Conservation (phyloP, 2,329 filamentous ascomycete species). For the Pestalotiopsis sp. region DNA sequence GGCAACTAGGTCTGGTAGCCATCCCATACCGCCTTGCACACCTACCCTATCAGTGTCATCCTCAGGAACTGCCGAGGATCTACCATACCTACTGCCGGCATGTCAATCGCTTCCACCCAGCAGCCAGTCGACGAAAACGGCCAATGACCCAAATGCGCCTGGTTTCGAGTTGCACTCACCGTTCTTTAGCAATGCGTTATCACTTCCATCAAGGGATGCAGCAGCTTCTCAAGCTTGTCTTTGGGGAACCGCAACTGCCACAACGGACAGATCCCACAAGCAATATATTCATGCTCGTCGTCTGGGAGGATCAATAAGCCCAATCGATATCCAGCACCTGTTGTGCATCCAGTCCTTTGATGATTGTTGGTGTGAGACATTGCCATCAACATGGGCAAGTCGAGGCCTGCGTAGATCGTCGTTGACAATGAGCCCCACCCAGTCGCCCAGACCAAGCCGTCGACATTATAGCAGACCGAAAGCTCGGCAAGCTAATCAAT, state of each 20-base stretch:
- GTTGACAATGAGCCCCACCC: neutral
- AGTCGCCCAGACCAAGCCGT: neutral
- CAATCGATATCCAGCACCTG: neutral
- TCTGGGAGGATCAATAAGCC: neutral
- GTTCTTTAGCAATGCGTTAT: neutral
- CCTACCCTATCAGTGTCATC: neutral
- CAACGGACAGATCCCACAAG: neutral
- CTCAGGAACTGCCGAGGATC: neutral
- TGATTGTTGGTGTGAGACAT: neutral
- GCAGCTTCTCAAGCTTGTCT: neutral
- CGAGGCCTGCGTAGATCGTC: neutral
- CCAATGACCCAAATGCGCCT: neutral
- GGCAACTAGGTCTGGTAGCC: slow-evolving; percentile 15
- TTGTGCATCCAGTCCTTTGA: neutral
- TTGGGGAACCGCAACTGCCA: neutral
- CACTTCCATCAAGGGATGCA: neutral
- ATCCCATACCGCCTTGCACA: neutral
- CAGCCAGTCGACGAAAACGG: neutral
- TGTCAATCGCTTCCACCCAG: neutral
- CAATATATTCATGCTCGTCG: neutral
- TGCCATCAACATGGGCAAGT: neutral
- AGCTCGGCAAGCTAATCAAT: neutral
- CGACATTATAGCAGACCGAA: neutral
- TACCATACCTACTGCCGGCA: neutral
- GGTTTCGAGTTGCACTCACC: neutral